Base-by-base conservation (phyloP, 192 early-diverging fungal species). In the Coemansia sp. region DNA sequence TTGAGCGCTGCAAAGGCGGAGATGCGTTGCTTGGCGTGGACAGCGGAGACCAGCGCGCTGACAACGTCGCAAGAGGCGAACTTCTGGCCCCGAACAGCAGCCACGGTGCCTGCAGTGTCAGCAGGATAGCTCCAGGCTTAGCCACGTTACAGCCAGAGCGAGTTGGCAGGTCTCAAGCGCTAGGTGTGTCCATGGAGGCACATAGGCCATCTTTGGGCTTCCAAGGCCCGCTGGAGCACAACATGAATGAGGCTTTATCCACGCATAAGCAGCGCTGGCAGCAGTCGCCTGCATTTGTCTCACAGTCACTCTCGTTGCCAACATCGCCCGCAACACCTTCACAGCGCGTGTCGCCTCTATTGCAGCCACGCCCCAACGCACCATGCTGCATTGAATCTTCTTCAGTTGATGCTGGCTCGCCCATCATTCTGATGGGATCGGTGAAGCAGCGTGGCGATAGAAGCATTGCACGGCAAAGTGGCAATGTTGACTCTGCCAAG, bases 381-480 rank as follows among this genome's bases (percentile, higher is more conserved):
- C 12, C 62, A 1, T 56, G 42, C 9, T 37, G 18, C 14, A n/a
- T 26, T 4, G 19, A 6, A n/a, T n/a, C n/a, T 0, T 10, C 58
- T 27, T 27, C 38, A 3, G 33, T 36, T 26, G 22, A 19, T 2
- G 19, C 53, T 6, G 36, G n/a, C 40, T 38, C 14, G 21, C 26
- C 39, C 8, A 46, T 65, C 10, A 61, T 72, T 19, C 22, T 72
- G 63, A 72, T 72, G 69, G 69, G 69, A 3, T 72, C 69, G 9
- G 69, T 72, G 6, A 72, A 72, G 54, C 43, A 46, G 32, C 69
- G 69, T 14, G 63, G 63, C 7, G 69, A 65, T 34, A 65, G 62
- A 26, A 65, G 57, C 12, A 43, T 24, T 32, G 3, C 21, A n/a
- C 50, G 42, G n/a, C 42, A 63, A 33, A 4, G 34, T 4, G n/a